Evolutionary conservation across 352 stramenopile species (phyloP), one percentile per base, ranked within the genome.

Genomic region (Globisporangium takayamanum): DNA sequence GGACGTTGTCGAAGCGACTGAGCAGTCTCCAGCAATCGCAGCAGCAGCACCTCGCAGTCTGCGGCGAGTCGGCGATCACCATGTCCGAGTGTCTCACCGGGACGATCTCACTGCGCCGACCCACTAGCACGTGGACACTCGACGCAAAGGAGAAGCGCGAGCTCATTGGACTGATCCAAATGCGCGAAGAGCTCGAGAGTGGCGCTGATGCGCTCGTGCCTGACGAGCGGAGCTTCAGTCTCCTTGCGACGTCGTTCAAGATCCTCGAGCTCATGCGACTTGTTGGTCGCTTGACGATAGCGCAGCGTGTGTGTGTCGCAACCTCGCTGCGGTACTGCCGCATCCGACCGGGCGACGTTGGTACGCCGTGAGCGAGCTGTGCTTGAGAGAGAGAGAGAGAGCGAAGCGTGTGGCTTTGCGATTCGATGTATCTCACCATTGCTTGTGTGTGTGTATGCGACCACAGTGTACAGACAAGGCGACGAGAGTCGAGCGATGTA

Each of bases 61-160:
- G 5, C 33, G 33, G 33, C 10, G 57, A 63, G 46, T 53, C 12
- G 15, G 75, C 67, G 2, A 66, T 80, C 1, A 71, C 73, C 11
- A 71, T 80, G 64, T 68, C 68, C 7, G 63, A 78, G 25, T 78
- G 64, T 25, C 55, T 76, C 15, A 52, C 82, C 39, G 73, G 68
- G 11, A 56, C 73, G n/a, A 10, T 76, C 22, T 54, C 36, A n/a
- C 26, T 61, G 15, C n/a, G 15, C 2, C 47, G 16, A 14, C 18
- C 59, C 0, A 20, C 28, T 16, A 30, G 3, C 20, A 14, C 16
- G 16, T 53, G 37, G 55, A 39, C 51, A 16, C 55, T 63, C 5
- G 42, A 46, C 20, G 11, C 55, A 14, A 58, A 64, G 3, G 70
- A 73, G 22, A 64, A 69, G 14, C 44, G 16, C 20, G 49, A 62